Base-by-base conservation (phyloP, 1,284 basidiomycete species). In the Cryptococcus amylolentus region DNA sequence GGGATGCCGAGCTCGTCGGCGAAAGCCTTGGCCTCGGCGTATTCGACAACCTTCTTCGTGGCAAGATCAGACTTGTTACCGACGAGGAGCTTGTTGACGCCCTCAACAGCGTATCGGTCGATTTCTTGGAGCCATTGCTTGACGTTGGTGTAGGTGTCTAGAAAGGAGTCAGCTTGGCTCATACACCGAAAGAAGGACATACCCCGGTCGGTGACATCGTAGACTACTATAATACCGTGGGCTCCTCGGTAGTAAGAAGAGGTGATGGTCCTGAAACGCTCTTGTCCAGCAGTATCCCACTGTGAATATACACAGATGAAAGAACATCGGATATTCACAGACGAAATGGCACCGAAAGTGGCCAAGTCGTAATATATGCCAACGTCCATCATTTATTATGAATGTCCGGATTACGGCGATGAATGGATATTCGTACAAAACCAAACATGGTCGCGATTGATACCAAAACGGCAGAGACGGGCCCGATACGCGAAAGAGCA, bases 91-190 rank as follows among this genome's bases (percentile, higher is more conserved):
- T 97, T 97, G 85, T 97, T 97, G 60, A 98, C 95, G 54, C 95
- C 96, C 79, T 98, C 96, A 51, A 92, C 94, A 59, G 96, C 96
- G 78, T 98, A 98, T 71, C 95, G 87, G 81, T 98, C 96, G 71
- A 98, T 98, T 80, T 99, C 95, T 76, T 96, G 93, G 58, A 98
- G 84, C 96, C 96, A 98, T 77, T 97, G 93, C 83, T 98, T 99
- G 77, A 98, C 96, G 72, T 98, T 97, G 70, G 88, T 87, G 81
- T 96, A 98, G 16, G 93, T 94, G 72, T 98, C 93, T 93, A 53
- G 49, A 38, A 38, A 38, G 35, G 26, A 23, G 46, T 55, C 49
- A 60, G 46, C 38, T 20, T n/a, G 13, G 38, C 27, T 16, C 20
- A 8, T 26, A 44, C 14, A 45, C n/a, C 26, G 43, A 27, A 31